These are phyloP conservation scores for Naumovozyma dairenensis DNA, from an alignment of 805 yeast genomes.

Conservation along the genomic window DNA sequence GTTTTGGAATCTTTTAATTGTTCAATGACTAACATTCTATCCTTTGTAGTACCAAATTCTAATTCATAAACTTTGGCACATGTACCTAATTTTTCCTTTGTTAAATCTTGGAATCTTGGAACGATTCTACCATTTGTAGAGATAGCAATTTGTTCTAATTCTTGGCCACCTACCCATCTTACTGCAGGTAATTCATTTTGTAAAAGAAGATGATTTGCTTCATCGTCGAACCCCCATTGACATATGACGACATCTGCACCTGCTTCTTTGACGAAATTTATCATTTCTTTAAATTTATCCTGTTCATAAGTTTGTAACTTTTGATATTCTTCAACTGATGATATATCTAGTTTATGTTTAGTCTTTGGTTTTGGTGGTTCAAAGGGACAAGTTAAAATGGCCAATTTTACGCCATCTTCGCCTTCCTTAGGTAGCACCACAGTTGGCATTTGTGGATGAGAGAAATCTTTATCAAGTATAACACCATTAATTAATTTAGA, in stretches of 20 bases:
- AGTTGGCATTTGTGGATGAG: conserved; percentile 98
- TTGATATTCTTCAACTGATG: conserved; percentile 88
- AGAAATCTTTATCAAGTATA: conserved; percentile 87
- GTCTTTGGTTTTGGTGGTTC: conserved; percentile 99
- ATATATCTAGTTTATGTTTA: conserved; percentile 89
- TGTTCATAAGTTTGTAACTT: conserved; percentile 87
- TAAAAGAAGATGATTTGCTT: conserved; percentile 85
- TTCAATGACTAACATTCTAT: conserved; percentile 90
- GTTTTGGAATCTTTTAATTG: conserved; percentile 79
- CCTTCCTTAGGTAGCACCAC: conserved; percentile 33
- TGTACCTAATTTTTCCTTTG: conserved; percentile 70
- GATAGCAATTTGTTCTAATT: conserved; percentile 88
- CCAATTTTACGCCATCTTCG: conserved; percentile 65
- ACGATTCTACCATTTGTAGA: conserved; percentile 97
- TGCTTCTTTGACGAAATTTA: conserved; percentile 67
- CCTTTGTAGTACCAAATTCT: conserved; percentile 93
- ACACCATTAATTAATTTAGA: conserved; percentile 84
- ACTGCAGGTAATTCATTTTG: conserved; percentile 90
- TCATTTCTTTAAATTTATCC: conserved; percentile 85
- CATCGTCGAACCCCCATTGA: conserved; percentile 99
- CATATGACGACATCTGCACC: conserved; percentile 97
- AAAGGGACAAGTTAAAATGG: conserved; percentile 95
- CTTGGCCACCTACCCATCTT: conserved; percentile 99
- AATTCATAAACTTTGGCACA: conserved; percentile 82
- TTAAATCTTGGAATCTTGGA: conserved; percentile 89